Evolutionary conservation across 2,329 filamentous ascomycete species (phyloP), one percentile per base, ranked within the genome.

Genomic region (Pseudogymnoascus sp.): DNA sequence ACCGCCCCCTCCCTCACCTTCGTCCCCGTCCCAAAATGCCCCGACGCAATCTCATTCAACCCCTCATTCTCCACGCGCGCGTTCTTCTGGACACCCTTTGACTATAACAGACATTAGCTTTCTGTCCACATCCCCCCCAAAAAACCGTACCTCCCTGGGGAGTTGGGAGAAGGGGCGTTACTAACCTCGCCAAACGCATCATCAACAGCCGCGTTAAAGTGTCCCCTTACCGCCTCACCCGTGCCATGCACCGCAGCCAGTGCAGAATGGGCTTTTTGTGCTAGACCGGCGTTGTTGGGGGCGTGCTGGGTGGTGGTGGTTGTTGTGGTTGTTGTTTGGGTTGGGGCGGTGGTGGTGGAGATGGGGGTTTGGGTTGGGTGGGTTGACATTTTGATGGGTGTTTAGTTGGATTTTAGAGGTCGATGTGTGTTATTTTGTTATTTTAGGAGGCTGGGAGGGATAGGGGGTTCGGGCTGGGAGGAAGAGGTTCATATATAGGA

Each of bases 1-100:
- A 66, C 21, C 18, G 63, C 67, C 2, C 68, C 67, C 61, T 70
- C 69, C 18, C 69, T 64, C 38, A 67, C 64, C 65, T 68, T 70
- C 60, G 66, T 70, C 53, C 40, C 42, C 4, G 40, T 18, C 37
- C 56, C 59, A 62, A 69, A 69, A 7, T 60, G 21, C 1, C 68
- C 68, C 11, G 66, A 67, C n/a, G 28, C 40, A n/a, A 68, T 61
- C 60, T 70, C 67, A 7, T 37, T 37, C 25, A 66, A 56, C 11
- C 69, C 69, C 31, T 56, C 62, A 38, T 64, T 42, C 12, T 66
- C 67, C 34, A 70, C 65, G 4, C 53, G 62, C 5, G 62, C n/a
- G 62, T 70, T 69, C 60, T 67, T 69, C 11, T 62, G 62, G 1
- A 65, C 63, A 3, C 67, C 67, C 12, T 61, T 62, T 25, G 44